Base-by-base conservation (phyloP, 306 rosid genomes). In the Potentilla sterilis region DNA sequence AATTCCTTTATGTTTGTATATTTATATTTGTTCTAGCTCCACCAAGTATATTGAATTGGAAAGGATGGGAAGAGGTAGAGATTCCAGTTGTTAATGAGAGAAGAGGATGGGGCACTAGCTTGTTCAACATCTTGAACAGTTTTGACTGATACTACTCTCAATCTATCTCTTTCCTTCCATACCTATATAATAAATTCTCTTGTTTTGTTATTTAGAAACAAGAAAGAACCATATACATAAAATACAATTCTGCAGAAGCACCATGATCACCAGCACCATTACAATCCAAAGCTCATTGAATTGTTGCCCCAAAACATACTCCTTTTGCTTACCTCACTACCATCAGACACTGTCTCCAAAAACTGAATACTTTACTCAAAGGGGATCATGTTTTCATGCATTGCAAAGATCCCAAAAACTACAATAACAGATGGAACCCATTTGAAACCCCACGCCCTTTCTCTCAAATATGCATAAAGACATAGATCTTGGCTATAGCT, bases 21-120 rank as follows among this genome's bases (percentile, higher is more conserved):
- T 37, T 5, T 37, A 2, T 37, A 3, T 35, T n/a, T 8, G 24
- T 40, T 37, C 69, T 28, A 28, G 28, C 28, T 64, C 14, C 13
- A 18, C n/a, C 22, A 37, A 16, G 2, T 37, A 37, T 37, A 64
- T 37, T 64, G 69, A 64, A 64, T 7, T 41, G 89, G 86, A 82
- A 86, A 83, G 88, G 89, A 88, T 89, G 95, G 97, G 91, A 80
- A 75, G 81, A 63, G 89, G 89, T 91, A 91, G 90, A 88, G 95
- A 91, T 91, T 88, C 95, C 92, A 83, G 75, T 73, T 85, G 84
- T 89, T 78, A 83, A 83, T 87, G 86, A 85, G 75, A 85, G 89
- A 86, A 87, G 85, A 82, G 89, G 90, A 86, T 82, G 90, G 91
- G 91, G 83, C 90, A 85, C 77, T n/a, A n/a, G n/a, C n/a, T 76